Evolutionary conservation across 2,329 filamentous ascomycete species (phyloP).

Genomic region (Chrysosporium keratinophilum): DNA sequence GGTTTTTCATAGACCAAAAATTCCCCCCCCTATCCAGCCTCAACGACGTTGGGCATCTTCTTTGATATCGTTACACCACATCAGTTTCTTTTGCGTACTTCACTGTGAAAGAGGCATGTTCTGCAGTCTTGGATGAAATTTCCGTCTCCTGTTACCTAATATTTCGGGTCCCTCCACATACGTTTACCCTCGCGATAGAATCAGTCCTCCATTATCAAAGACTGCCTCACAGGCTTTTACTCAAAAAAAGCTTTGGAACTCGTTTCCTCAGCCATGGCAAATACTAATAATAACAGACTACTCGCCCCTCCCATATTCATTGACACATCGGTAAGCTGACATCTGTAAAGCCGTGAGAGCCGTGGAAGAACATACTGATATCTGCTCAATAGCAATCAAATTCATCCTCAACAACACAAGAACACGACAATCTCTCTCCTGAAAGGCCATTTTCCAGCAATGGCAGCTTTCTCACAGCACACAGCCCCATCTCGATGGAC

Average conservation of each 20-base stretch:
- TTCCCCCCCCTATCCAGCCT: too few species aligned
- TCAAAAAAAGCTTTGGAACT: background rate
- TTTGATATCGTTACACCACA: too few species aligned
- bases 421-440: conserved; percentile 9
- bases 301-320: conserved; percentile 16
- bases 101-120: too few species aligned
- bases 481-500: conserved; percentile 24
- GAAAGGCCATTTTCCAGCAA: conserved; percentile 15
- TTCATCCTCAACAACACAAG: conserved; percentile 10
- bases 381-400: conserved; percentile 8
- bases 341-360: background rate
- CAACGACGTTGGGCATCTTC: too few species aligned
- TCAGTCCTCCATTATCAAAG: too few species aligned
- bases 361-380: background rate
- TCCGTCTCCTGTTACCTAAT: too few species aligned
- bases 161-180: too few species aligned
- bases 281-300: conserved; percentile 15
- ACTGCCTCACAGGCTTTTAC: background rate
- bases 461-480: conserved; percentile 16
- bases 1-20: too few species aligned
- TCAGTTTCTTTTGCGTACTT: too few species aligned
- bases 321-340: conserved; percentile 15
- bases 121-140: too few species aligned
- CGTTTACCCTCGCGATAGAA: background rate
- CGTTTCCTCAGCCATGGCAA: conserved; percentile 12